Conservation (phyloP, 2,329 filamentous ascomycete genomes). For the Colletotrichum limetticola region DNA sequence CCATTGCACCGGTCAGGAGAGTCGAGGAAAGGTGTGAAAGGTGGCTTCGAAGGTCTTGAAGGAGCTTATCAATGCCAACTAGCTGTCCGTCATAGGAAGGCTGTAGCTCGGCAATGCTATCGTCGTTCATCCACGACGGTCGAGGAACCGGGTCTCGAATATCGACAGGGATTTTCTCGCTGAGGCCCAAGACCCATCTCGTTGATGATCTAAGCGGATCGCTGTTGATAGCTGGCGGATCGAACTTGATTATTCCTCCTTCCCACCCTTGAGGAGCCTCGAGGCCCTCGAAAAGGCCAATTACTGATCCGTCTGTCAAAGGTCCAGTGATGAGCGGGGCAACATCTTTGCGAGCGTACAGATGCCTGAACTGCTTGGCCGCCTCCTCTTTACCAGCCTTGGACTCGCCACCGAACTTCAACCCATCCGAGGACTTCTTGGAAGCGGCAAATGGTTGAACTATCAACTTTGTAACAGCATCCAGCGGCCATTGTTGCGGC, state of each 20-base stretch:
- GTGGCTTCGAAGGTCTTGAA: conserved; percentile 78
- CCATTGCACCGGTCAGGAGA: conserved; percentile 86
- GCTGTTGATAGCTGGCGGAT: conserved; percentile 60
- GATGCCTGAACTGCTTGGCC: conserved; percentile 74
- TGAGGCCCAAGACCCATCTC: conserved; percentile 81
- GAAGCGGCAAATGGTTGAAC: conserved; percentile 80
- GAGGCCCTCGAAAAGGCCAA: conserved; percentile 68
- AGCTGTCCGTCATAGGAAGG: conserved; percentile 69
- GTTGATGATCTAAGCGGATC: conserved; percentile 32
- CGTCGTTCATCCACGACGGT: conserved; percentile 65
- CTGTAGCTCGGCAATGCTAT: conserved; percentile 61
- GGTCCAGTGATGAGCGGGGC: conserved; percentile 78
- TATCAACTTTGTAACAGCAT: conserved; percentile 73
- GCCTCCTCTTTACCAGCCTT: conserved; percentile 85
- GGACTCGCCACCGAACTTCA: conserved; percentile 90
- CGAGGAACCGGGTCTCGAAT: conserved; percentile 79
- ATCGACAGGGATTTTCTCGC: conserved; percentile 78
- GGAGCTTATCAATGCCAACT: conserved; percentile 85
- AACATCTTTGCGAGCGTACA: conserved; percentile 62
- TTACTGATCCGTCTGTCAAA: conserved; percentile 86
- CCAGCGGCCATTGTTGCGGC: conserved; percentile 74
- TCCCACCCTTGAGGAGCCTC: conserved; percentile 74
- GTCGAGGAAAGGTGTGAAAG: conserved; percentile 89
- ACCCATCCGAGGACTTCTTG: conserved; percentile 68
- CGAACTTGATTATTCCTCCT: conserved; percentile 85